These are phyloP conservation scores for Dactylella cylindrospora DNA, from an alignment of 2,329 filamentous ascomycete species.

Conservation along the genomic window DNA sequence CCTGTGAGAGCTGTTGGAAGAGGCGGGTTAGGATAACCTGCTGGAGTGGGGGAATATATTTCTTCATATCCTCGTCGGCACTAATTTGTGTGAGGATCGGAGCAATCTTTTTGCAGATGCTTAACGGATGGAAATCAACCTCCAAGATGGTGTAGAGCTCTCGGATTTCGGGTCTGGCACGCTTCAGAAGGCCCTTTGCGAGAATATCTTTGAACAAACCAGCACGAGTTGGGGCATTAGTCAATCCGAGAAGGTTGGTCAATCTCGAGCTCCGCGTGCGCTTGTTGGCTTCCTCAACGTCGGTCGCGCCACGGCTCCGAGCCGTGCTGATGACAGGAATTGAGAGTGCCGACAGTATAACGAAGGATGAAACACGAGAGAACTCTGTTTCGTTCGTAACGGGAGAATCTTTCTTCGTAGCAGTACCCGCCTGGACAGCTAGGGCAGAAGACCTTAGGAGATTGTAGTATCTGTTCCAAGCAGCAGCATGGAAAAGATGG, in stretches of 20 bases:
- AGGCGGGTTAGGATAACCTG: slow-evolving; percentile 97
- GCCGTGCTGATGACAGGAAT: slow-evolving; percentile 99
- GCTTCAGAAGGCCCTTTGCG: slow-evolving; percentile 90
- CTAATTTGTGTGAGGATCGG: slow-evolving; percentile 93
- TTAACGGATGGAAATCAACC: slow-evolving; percentile 97
- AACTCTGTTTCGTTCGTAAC: slow-evolving; percentile 84
- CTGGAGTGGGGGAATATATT: slow-evolving; percentile 92
- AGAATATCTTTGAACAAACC: slow-evolving; percentile 93
- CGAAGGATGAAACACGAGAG: slow-evolving; percentile 91
- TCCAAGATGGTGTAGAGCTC: slow-evolving; percentile 98
- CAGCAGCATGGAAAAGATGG: slow-evolving; percentile 97
- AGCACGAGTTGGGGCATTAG: slow-evolving; percentile 79
- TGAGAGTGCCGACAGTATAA: slow-evolving; percentile 89
- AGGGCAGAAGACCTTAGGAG: slow-evolving; percentile 87
- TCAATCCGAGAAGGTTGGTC: slow-evolving; percentile 94
- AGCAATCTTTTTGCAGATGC: slow-evolving; percentile 98
- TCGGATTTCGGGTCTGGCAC: slow-evolving; percentile 88
- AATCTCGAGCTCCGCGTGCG: slow-evolving; percentile 99
- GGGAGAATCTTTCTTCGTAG: slow-evolving; percentile 92
- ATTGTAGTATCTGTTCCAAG: slow-evolving; percentile 97
- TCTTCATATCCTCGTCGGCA: slow-evolving; percentile 91
- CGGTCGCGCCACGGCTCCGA: slow-evolving; percentile 89
- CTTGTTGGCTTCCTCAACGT: slow-evolving; percentile 84
- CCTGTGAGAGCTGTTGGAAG: slow-evolving; percentile 98
- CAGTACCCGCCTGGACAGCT: slow-evolving; percentile 78